These are phyloP conservation scores for Beverwykella pulmonaria DNA, from an alignment of 495 filamentous ascomycete genomes.

Conservation along the genomic window DNA sequence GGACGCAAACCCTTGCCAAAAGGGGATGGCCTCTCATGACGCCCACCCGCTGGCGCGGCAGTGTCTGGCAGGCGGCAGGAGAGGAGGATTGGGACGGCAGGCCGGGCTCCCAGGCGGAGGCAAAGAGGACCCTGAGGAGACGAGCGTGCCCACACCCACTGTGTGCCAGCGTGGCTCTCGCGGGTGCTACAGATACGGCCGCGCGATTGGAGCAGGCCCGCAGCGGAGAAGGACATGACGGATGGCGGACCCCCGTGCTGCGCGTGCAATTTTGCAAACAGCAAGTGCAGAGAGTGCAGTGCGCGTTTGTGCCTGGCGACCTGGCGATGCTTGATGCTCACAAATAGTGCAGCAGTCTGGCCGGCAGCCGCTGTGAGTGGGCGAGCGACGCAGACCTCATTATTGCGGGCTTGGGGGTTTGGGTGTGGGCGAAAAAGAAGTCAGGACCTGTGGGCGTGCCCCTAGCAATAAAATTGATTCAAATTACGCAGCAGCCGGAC, in stretches of 20 bases:
- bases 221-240: neutral
- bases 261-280: neutral
- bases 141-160: neutral
- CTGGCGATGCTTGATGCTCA: neutral
- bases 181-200: constrained; percentile 2
- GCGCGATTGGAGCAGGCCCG: constrained; percentile 13
- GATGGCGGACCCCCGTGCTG: neutral
- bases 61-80: constrained; percentile 13
- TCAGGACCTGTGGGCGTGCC: neutral
- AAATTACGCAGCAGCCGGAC: constrained; percentile 11
- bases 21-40: constrained; percentile 19
- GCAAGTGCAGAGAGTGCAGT: too few relatives aligned
- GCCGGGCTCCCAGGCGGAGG: neutral
- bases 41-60: constrained; percentile 22
- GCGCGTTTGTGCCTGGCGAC: constrained; percentile 18
- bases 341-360: neutral
- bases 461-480: constrained; percentile 12
- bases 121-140: neutral
- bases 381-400: constrained; percentile 2
- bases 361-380: constrained; percentile 21
- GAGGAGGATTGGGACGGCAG: neutral
- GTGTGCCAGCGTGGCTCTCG: constrained; percentile 29
- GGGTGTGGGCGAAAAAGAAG: neutral
- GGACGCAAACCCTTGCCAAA: constrained; percentile 24
- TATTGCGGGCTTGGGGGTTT: constrained; percentile 16